Percentiles rank a stretch among this genome's conserved stretches.
These are phyloP conservation scores for Biscogniauxia marginata DNA, from an alignment of 2,329 filamentous ascomycete genomes.

Conservation along the genomic window DNA sequence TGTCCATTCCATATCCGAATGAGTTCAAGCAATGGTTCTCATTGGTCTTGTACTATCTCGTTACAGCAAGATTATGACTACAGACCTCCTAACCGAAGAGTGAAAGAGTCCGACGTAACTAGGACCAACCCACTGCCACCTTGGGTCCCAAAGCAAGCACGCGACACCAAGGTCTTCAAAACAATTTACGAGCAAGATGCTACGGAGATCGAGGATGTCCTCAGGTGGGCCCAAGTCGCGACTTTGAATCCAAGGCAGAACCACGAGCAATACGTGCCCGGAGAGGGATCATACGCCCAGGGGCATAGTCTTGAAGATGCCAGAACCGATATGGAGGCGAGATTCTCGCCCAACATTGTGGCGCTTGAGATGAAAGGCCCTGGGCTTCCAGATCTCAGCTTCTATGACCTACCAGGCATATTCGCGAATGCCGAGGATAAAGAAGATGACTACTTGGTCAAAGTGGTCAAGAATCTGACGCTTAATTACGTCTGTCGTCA, in stretches of 20 bases:
- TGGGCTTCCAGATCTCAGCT: slow-evolving; percentile 67
- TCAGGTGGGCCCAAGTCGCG: slow-evolving; percentile 72
- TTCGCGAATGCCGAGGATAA: slow-evolving; percentile 65
- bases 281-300: slow-evolving; percentile 35
- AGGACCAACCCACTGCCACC: slow-evolving; percentile 56
- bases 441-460: slow-evolving; percentile 63
- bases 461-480: slow-evolving; percentile 67
- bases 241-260: slow-evolving; percentile 64
- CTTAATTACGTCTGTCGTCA: slow-evolving; percentile 64
- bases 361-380: slow-evolving; percentile 70
- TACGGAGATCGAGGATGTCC: slow-evolving; percentile 58
- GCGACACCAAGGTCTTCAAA: slow-evolving; percentile 57
- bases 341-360: slow-evolving; percentile 80
- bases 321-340: slow-evolving; percentile 47
- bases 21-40: slow-evolving; percentile 46
- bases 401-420: slow-evolving; percentile 80
- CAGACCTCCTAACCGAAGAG: slow-evolving; percentile 35
- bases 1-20: slow-evolving; percentile 78
- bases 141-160: slow-evolving; percentile 51
- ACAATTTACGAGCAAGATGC: slow-evolving; percentile 53
- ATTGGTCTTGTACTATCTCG: slow-evolving; percentile 66
- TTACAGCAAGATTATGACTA: slow-evolving; percentile 62
- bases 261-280: slow-evolving; percentile 52
- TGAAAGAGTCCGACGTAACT: slow-evolving; percentile 44
- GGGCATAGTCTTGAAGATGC: slow-evolving; percentile 36